Conservation (phyloP, 1,284 basidiomycete genomes). For the Cutaneotrichosporon cyanovorans region DNA sequence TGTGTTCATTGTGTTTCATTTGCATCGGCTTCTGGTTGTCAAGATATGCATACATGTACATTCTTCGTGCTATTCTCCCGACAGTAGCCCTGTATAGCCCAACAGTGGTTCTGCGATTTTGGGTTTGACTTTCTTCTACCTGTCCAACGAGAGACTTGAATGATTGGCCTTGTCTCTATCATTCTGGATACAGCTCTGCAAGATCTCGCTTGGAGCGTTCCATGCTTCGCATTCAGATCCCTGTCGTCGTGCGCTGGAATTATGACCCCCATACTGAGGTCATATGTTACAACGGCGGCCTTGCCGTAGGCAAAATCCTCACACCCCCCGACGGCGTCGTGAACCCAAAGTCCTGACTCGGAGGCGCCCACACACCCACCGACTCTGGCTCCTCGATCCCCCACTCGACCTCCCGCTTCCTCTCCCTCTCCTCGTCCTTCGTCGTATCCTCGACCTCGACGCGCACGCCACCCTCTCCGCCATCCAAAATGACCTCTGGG, state of each 20-base stretch:
- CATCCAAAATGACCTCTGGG: slow-evolving; percentile 34
- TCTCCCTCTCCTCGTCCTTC: slow-evolving; percentile 15
- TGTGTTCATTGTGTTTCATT: no score
- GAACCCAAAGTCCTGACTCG: not conserved
- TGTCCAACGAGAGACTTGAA: no score
- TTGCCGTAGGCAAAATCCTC: slow-evolving; percentile 34
- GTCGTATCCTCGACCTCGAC: slow-evolving; percentile 40
- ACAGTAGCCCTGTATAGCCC: no score
- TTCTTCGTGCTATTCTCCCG: not conserved
- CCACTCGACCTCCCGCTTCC: not conserved
- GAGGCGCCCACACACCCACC: not conserved
- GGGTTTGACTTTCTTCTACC: no score
- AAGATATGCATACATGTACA: not conserved
- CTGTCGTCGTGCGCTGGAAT: not conserved
- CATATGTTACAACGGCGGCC: slow-evolving; percentile 24
- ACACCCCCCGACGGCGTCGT: slow-evolving; percentile 10
- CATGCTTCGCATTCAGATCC: no score
- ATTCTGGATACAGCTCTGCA: no score
- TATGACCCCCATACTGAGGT: not conserved
- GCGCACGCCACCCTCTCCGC: slow-evolving; percentile 31
- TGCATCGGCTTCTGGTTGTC: no score
- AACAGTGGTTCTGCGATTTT: no score
- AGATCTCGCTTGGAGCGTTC: no score
- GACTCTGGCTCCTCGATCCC: not conserved
- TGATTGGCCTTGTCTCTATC: no score